Evolutionary conservation across 1,284 basidiomycete genomes (phyloP), one percentile per base, ranked within the genome.

Genomic region (Omphalotus olearius): DNA sequence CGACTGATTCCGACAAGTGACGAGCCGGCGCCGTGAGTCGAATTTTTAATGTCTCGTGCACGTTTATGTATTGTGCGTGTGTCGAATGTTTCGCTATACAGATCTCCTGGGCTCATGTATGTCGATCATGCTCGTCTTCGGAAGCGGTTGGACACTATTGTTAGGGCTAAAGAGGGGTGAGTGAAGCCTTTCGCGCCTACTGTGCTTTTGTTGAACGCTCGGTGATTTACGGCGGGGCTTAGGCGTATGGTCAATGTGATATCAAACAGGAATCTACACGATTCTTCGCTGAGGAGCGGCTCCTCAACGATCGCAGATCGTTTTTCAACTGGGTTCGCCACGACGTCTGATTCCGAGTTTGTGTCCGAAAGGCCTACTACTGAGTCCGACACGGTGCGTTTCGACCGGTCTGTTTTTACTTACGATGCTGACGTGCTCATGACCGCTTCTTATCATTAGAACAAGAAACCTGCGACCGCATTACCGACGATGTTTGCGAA

Each of bases 201-300:
- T n/a, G n/a, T n/a, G n/a, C n/a, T n/a, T n/a, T 35, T n/a, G 37
- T 26, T 17, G 13, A 36, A 35, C 16, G 10, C 18, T 48, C n/a
- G 18, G n/a, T 9, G 6, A 13, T n/a, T 30, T 18, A 30, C 17
- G 6, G n/a, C 11, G n/a, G 0, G 3, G 6, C 6, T n/a, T 26
- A 54, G 52, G 11, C 43, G 48, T 18, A 54, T 54, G 52, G 52
- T 54, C 17, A 54, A 54, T 14, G 47, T 54, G 2, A 50, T 50
- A 10, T 42, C 48, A 7, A 50, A 42, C 36, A 38, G 23, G 18
- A 36, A n/a, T 36, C 26, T 25, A 16, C 40, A 11, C 17, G 36
- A 39, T 28, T 25, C 23, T 17, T 18, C 20, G 26, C n/a, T 5
- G 4, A 43, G 28, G 38, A 23, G 18, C 2, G 25, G 17, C 40